These are phyloP conservation scores for Farysia itapuensis DNA, from an alignment of 1,284 basidiomycete genomes.

Conservation along the genomic window DNA sequence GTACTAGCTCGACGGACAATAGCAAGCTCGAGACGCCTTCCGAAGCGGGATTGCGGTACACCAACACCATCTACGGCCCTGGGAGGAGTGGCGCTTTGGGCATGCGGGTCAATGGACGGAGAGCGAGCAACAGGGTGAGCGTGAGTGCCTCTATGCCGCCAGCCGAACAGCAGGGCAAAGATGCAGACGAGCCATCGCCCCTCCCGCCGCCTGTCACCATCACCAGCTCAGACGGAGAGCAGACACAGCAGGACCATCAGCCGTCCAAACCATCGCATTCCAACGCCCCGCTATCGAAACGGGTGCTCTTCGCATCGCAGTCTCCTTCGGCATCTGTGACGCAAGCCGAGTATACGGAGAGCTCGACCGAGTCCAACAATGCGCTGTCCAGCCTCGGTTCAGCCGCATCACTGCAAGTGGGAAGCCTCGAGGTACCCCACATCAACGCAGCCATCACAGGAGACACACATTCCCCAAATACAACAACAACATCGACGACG, in stretches of 20 bases:
- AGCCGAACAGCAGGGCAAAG: background rate
- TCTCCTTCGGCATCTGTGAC: slow-evolving; percentile 4
- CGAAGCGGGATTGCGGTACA: slow-evolving; percentile 30
- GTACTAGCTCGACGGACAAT: background rate
- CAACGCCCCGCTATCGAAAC: background rate
- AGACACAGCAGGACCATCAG: background rate
- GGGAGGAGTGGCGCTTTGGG: slow-evolving; percentile 43
- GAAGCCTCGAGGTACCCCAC: slow-evolving; percentile 27
- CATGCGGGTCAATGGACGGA: slow-evolving; percentile 42
- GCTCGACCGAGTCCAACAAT: slow-evolving; percentile 36
- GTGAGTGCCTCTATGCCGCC: slow-evolving; percentile 8
- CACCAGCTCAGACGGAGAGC: background rate
- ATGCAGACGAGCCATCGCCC: background rate
- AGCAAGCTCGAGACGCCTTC: background rate
- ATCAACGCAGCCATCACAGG: slow-evolving; percentile 38
- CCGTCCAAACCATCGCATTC: background rate
- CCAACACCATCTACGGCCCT: slow-evolving; percentile 48
- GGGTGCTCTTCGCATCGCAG: background rate
- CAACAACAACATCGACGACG: slow-evolving; percentile 8
- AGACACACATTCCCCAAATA: slow-evolving; percentile 19
- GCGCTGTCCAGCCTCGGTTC: slow-evolving; percentile 32
- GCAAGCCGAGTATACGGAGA: slow-evolving; percentile 24
- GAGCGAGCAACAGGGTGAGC: slow-evolving; percentile 32
- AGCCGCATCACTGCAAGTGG: slow-evolving; percentile 19
- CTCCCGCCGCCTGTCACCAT: background rate